Conservation (phyloP, 148 eudicot genomes). For the Talinum fruticosum region DNA sequence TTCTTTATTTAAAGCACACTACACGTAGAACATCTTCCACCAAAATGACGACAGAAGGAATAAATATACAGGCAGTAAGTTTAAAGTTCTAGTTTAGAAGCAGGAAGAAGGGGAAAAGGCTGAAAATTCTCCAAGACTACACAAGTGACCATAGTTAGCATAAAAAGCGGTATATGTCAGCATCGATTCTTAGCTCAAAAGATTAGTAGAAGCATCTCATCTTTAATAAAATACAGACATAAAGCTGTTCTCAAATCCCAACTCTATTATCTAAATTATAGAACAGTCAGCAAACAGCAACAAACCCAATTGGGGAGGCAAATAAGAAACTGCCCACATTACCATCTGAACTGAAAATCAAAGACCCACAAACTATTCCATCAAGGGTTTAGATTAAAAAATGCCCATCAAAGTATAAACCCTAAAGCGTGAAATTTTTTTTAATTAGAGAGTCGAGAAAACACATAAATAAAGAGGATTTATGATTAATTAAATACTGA, state of each 20-base stretch:
- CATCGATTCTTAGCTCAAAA: slow-evolving; percentile 35
- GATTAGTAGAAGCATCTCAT: slow-evolving; percentile 25
- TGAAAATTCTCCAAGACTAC: slow-evolving; percentile 11
- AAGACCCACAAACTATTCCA: neutral
- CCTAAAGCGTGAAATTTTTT: neutral
- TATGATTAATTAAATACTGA: neutral
- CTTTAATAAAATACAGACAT: slow-evolving; percentile 7
- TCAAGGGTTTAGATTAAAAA: neutral
- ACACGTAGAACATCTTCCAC: slow-evolving; percentile 4
- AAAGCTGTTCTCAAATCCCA: neutral
- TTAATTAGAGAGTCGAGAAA: neutral
- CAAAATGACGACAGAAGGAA: neutral
- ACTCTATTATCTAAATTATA: too few relatives aligned
- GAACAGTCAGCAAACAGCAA: neutral
- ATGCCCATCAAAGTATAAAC: slow-evolving; percentile 12
- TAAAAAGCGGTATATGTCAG: slow-evolving; percentile 10
- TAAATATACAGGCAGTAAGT: slow-evolving; percentile 6
- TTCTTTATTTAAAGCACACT: slow-evolving; percentile 8
- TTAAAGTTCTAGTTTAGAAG: slow-evolving; percentile 8
- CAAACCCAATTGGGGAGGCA: neutral
- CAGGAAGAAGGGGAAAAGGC: slow-evolving; percentile 8
- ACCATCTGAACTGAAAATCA: neutral
- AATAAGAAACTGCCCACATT: slow-evolving; percentile 7
- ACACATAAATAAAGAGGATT: slow-evolving; percentile 4
- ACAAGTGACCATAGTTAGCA: slow-evolving; percentile 24